A percentile compares a stretch with the other conserved stretches of the same genome.
Conservation (phyloP, 2,329 filamentous ascomycete genomes). For the Gnomoniopsis sp. region DNA sequence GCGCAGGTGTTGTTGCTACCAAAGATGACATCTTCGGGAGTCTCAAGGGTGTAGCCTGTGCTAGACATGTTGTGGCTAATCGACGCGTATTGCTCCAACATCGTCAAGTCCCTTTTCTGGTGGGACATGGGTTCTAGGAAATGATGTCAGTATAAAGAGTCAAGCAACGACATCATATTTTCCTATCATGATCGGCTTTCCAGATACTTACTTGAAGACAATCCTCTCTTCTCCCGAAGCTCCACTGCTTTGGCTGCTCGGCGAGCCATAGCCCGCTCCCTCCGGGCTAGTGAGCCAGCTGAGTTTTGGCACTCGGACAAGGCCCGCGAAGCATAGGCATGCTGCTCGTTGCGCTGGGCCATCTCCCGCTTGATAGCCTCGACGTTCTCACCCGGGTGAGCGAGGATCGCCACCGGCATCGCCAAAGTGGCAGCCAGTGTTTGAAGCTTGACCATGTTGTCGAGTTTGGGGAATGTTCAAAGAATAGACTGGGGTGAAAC, state of each 20-base stretch:
- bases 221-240: not conserved
- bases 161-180: not conserved
- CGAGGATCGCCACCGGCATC: not conserved
- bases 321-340: slow-evolving; percentile 1
- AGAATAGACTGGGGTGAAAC: too few species aligned
- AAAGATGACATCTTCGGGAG: not conserved
- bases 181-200: not conserved
- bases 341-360: slow-evolving; percentile 5
- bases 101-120: slow-evolving; percentile 4
- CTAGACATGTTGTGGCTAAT: not conserved
- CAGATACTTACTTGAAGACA: not conserved
- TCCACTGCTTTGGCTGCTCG: slow-evolving; percentile 7
- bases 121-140: not conserved
- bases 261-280: not conserved
- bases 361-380: slow-evolving; percentile 11
- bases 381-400: slow-evolving; percentile 5
- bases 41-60: not conserved
- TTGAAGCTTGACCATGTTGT: slow-evolving; percentile 1
- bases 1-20: slow-evolving; percentile 11
- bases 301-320: not conserved
- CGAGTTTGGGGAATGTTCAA: not conserved
- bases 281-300: not conserved
- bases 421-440: not conserved
- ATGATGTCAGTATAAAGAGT: not conserved
- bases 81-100: not conserved